phyloP scores from a whole-genome alignment of 2,329 filamentous ascomycete species.

The Penicillium sp. region DNA sequence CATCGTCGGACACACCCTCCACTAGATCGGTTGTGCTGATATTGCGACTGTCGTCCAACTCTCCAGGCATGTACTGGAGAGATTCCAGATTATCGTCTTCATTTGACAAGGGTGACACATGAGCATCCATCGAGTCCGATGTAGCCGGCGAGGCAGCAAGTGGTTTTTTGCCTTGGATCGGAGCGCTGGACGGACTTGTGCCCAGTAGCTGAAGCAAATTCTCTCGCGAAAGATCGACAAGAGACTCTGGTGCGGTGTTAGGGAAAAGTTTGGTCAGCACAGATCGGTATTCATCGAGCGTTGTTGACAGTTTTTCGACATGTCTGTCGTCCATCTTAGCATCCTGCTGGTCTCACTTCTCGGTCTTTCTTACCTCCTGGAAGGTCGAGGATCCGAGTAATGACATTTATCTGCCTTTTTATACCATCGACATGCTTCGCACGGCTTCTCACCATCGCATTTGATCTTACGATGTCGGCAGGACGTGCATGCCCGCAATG shows the following conservation, averaged over 20 bases:
- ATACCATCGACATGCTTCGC: constrained; percentile 75
- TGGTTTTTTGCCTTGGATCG: constrained; percentile 30
- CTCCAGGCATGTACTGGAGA: constrained; percentile 68
- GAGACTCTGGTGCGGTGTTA: constrained; percentile 49
- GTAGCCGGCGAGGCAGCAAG: constrained; percentile 41
- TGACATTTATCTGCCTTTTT: constrained; percentile 71
- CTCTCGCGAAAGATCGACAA: constrained; percentile 51
- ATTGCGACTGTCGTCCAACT: constrained; percentile 43
- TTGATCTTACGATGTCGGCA: constrained; percentile 78
- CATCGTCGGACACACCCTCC: constrained; percentile 62
- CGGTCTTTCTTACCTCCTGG: constrained; percentile 57
- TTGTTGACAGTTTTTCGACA: constrained; percentile 57
- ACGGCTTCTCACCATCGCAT: constrained; percentile 75
- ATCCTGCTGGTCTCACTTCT: neutral
- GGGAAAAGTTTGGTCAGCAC: constrained; percentile 60
- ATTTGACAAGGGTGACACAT: constrained; percentile 38
- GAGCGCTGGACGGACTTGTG: constrained; percentile 29
- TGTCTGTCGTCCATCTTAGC: constrained; percentile 23
- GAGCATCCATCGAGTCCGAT: constrained; percentile 44
- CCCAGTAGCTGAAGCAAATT: constrained; percentile 51
- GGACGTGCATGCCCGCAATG: constrained; percentile 59
- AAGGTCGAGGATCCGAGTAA: constrained; percentile 75
- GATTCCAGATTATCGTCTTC: constrained; percentile 52
- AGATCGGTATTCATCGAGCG: constrained; percentile 59
- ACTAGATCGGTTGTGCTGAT: constrained; percentile 51